These are phyloP conservation scores for Paratrypanosoma confusum DNA, from an alignment of 208 protist genomes.

Conservation along the genomic window DNA sequence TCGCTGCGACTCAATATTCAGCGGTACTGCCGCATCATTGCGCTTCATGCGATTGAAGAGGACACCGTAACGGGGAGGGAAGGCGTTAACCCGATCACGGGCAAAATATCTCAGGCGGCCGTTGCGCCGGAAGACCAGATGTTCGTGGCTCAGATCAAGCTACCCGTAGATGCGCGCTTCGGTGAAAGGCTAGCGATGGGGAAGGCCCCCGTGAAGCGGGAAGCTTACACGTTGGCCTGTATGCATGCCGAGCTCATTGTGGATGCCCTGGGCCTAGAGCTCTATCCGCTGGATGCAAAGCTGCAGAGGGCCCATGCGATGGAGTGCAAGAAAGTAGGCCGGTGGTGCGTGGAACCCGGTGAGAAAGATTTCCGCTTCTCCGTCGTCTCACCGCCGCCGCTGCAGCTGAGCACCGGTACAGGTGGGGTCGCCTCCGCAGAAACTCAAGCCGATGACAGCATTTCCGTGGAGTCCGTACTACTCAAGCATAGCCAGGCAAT, in stretches of 20 bases:
- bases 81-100: constrained; percentile 2
- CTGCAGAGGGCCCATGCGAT: constrained; percentile 41
- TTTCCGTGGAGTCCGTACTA: constrained; percentile 44
- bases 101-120: neutral
- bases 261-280: constrained; percentile 61
- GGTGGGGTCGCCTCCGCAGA: neutral
- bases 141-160: constrained; percentile 56
- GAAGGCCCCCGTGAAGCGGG: constrained; percentile 34
- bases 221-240: constrained; percentile 60
- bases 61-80: neutral
- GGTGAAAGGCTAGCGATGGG: constrained; percentile 63
- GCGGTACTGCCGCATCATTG: constrained; percentile 19
- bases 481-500: constrained; percentile 46
- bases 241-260: constrained; percentile 89
- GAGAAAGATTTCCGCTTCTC: constrained; percentile 41
- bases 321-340: constrained; percentile 56
- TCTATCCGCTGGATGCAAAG: constrained; percentile 40
- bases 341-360: constrained; percentile 48
- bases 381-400: constrained; percentile 31
- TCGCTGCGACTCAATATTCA: constrained; percentile 23
- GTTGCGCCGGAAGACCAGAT: neutral
- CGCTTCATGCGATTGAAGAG: constrained; percentile 19
- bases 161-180: constrained; percentile 57
- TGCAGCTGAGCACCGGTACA: constrained; percentile 17
- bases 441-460: neutral